Evolutionary conservation across 768 basidiomycete genomes (phyloP), one percentile per base, ranked within the genome.

Genomic region (Suillus alpinus): DNA sequence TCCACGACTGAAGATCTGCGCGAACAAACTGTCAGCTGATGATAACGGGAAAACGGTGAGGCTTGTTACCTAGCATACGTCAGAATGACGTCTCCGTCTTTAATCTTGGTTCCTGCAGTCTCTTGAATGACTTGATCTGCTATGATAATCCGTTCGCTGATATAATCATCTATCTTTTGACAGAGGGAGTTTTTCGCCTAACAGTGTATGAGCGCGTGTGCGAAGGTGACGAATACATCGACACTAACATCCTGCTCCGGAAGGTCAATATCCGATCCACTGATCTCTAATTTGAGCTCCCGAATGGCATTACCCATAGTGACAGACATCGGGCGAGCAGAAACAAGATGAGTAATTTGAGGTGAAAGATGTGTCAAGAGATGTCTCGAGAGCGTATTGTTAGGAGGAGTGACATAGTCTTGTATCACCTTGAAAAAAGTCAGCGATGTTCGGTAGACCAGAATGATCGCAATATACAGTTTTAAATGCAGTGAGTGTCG

Each of bases 231-330:
- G n/a, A 20, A 36, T 32, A 41, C 37, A 9, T 57, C 69, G 73
- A 72, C 84, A 66, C 53, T 1, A 68, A 96, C 96, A 76, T 98
- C 94, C 69, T 96, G 92, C 75, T 98, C 95, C 5, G 94, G 88
- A 73, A 94, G 81, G 77, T 99, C 96, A 53, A 94, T 94, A 67
- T 95, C 92, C 44, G 94, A 86, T 43, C 83, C 85, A 68, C 93
- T 95, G 69, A 99, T 97, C 69, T 98, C 94, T 59, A 96, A 80
- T 78, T 99, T 99, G 67, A 99, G 80, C 73, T 95, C 91, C 61
- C 95, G 85, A 66, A 94, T 93, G 0, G 95, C 93, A 70, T 95
- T 96, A 0, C 95, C 94, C 91, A 95, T 94, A 29, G 93, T 91
- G 23, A 94, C 87, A 18, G 92, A 91, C 89, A 95, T 91, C 0